Conservation (phyloP, 768 basidiomycete genomes). For the Tulasnella sp. region DNA sequence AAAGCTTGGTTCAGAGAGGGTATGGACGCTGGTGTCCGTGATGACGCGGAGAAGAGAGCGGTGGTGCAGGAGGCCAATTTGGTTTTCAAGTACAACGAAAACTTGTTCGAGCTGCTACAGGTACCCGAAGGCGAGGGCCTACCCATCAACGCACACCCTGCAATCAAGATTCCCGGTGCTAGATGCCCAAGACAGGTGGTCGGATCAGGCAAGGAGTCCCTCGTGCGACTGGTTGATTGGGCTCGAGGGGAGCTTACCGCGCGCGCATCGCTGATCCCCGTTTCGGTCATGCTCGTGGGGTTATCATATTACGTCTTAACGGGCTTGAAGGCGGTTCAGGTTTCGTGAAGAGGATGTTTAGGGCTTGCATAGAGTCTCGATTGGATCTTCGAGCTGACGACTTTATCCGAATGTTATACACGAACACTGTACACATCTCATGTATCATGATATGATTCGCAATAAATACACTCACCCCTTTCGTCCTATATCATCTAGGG, state of each 20-base stretch:
- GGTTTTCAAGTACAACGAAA: conserved; percentile 40
- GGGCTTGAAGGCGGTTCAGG: background rate
- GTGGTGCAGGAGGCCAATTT: conserved; percentile 37
- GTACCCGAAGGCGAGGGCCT: conserved; percentile 34
- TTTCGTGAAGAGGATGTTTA: background rate
- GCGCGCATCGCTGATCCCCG: background rate
- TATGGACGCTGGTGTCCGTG: conserved; percentile 39
- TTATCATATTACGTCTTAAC: background rate
- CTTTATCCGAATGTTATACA: no score
- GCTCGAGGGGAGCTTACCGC: background rate
- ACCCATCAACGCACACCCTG: conserved; percentile 36
- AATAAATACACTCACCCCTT: no score
- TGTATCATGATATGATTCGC: no score
- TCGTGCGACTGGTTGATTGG: background rate
- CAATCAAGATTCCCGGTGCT: background rate
- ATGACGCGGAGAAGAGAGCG: conserved; percentile 33
- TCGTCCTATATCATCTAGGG: no score
- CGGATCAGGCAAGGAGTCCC: background rate
- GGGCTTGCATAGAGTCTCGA: no score
- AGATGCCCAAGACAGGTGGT: background rate
- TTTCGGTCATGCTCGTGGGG: background rate
- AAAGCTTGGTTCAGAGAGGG: conserved; percentile 59
- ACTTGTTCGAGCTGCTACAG: conserved; percentile 29
- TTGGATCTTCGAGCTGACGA: no score
- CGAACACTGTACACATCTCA: no score